Base-by-base conservation (phyloP, 2,329 filamentous ascomycete genomes). In the Gyromitra esculenta region DNA sequence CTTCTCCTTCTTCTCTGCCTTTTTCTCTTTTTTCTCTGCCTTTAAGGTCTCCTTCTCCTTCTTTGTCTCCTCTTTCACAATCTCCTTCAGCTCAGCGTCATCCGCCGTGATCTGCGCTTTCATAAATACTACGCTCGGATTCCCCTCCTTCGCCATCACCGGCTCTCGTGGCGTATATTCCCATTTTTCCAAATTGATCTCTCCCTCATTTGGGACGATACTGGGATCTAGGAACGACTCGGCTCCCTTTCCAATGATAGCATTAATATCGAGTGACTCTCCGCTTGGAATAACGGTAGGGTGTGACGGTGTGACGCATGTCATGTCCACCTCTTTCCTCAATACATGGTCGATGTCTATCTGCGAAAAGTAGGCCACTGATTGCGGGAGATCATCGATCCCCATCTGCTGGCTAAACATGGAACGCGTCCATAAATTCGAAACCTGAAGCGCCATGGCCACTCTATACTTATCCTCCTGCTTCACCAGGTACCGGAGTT, bases 371-470 rank as follows among this genome's bases (percentile, higher is more conserved):
- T 94, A 99, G 7, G 96, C 96, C 81, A 94, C 97, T 0, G 92
- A 90, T 41, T 75, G 96, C 0, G 96, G 96, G 7, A 99, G 87
- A 81, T 99, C 95, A 79, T 96, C 87, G 81, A 99, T 99, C 76
- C 96, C 96, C 81, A 97, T 92, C 84, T 99, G 96, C 84, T 99
- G 93, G 0, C 92, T 89, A 83, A 99, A 99, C 92, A 99, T 97
- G 78, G 94, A 94, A 60, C 96, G 88, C 0, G 96, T 99, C 96
- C 96, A 99, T 21, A 99, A 84, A 82, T 99, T 99, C 75, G 94
- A 90, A 6, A 99, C 88, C 83, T 99, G 96, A 11, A 99, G 86
- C 0, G 96, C 96, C 90, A 99, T 92, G 11, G 95, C 95, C 1
- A 92, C 91, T 52, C 92, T 89, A 35, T 98, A 99, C 81, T 91